These are phyloP conservation scores for Hygrocybe punicea DNA, from an alignment of 768 basidiomycete species.

Conservation along the genomic window DNA sequence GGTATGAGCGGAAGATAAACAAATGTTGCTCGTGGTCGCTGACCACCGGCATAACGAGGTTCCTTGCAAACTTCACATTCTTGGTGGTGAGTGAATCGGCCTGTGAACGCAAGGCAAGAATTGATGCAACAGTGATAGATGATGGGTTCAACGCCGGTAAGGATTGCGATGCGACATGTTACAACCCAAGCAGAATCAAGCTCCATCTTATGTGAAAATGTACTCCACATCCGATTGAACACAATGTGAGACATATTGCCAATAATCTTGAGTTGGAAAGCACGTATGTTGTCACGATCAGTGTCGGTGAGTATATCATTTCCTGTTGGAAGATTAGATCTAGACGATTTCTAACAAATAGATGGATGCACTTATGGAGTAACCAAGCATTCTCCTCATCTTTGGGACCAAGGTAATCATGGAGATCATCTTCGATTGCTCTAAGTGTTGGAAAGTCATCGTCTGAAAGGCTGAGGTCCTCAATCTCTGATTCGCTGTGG, in stretches of 20 bases:
- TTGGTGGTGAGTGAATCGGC: constrained; percentile 10
- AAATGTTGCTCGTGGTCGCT: constrained; percentile 17
- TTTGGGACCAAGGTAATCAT: background rate
- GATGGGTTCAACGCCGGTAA: constrained; percentile 23
- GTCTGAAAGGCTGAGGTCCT: background rate
- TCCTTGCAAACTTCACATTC: constrained; percentile 19
- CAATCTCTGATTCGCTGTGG: background rate
- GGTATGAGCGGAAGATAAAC: constrained; percentile 30
- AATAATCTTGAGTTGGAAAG: constrained; percentile 24
- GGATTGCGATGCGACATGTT: constrained; percentile 18
- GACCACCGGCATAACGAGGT: constrained; percentile 1
- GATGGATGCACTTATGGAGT: background rate
- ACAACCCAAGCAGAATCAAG: constrained; percentile 28
- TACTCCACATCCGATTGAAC: constrained; percentile 25
- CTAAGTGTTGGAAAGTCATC: background rate
- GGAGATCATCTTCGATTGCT: background rate
- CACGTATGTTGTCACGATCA: constrained; percentile 29
- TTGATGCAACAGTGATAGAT: constrained; percentile 35
- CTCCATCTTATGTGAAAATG: constrained; percentile 23
- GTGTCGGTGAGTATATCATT: constrained; percentile 17
- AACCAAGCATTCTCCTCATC: background rate
- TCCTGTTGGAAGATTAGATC: constrained; percentile 10
- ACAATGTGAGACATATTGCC: constrained; percentile 22
- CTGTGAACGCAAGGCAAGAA: constrained; percentile 33
- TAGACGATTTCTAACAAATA: background rate